These are phyloP conservation scores for Candida incommunis DNA, from an alignment of 805 yeast genomes.

Conservation along the genomic window DNA sequence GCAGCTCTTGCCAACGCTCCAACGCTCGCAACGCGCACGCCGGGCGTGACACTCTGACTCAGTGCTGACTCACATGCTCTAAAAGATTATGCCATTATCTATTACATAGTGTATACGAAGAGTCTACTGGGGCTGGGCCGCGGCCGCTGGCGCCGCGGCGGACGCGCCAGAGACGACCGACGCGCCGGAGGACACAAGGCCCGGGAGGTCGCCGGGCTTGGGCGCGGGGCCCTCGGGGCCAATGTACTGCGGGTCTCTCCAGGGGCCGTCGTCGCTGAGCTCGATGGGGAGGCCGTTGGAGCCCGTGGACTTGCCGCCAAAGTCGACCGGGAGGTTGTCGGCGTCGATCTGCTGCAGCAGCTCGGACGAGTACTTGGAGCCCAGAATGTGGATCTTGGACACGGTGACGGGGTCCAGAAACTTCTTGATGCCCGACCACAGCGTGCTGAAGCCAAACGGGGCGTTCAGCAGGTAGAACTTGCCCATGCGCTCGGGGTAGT, in stretches of 20 bases:
- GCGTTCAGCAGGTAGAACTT: constrained; percentile 91
- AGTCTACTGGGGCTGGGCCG: constrained; percentile 1
- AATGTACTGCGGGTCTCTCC: constrained; percentile 81
- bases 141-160: constrained; percentile 3
- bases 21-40: too few species aligned
- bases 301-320: constrained; percentile 70
- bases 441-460: constrained; percentile 94
- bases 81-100: too few species aligned
- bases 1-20: too few species aligned
- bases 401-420: constrained; percentile 97
- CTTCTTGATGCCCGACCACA: constrained; percentile 80
- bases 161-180: not conserved
- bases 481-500: constrained; percentile 99
- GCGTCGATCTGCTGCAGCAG: constrained; percentile 84
- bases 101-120: too few species aligned
- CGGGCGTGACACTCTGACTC: too few species aligned
- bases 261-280: constrained; percentile 87
- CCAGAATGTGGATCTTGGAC: constrained; percentile 79
- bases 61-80: too few species aligned
- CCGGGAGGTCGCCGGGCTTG: constrained; percentile 2
- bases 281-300: constrained; percentile 51
- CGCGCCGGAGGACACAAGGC: constrained; percentile 1
- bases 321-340: constrained; percentile 80
- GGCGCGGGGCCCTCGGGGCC: constrained; percentile 97
- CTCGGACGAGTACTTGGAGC: constrained; percentile 65